Percentiles rank a stretch among this genome's conserved stretches.
These are phyloP conservation scores for Diatrype stigma DNA, from an alignment of 2,329 filamentous ascomycete genomes.

Conservation along the genomic window DNA sequence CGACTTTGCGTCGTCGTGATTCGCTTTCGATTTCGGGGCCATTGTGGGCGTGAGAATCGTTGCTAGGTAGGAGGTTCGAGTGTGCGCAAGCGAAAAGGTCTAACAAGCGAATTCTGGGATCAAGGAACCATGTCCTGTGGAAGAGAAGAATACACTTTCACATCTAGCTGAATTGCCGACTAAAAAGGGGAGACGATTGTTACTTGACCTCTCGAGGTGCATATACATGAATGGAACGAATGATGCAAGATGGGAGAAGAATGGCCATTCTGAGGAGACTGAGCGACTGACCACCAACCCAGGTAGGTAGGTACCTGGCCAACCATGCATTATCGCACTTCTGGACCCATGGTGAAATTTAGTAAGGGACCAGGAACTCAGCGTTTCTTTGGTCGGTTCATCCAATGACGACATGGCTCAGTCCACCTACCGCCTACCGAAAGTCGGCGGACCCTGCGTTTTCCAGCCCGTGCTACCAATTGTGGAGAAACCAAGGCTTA, in stretches of 20 bases:
- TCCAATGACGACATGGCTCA: constrained; percentile 1
- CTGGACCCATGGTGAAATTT: neutral
- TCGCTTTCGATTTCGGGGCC: constrained; percentile 26
- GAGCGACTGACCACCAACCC: no score
- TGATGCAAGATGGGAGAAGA: no score
- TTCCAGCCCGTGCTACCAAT: neutral
- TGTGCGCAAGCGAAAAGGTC: neutral
- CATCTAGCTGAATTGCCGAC: neutral
- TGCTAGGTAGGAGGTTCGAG: neutral
- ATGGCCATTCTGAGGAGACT: no score
- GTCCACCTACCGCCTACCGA: neutral
- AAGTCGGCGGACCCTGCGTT: neutral
- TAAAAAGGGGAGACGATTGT: neutral
- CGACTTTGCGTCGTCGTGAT: constrained; percentile 31
- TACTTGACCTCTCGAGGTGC: no score
- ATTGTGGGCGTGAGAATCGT: constrained; percentile 3
- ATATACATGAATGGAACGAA: no score
- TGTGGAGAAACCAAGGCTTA: neutral
- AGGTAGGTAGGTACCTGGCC: no score
- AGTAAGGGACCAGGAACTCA: neutral
- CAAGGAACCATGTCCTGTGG: neutral
- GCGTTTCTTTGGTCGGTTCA: neutral
- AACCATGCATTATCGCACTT: neutral
- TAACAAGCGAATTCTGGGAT: neutral
- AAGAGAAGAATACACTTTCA: neutral